A percentile compares a stretch with the other conserved stretches of the same genome.
These are phyloP conservation scores for Eucalyptus tenuipes DNA, from an alignment of 345 rosid genomes.

Conservation along the genomic window DNA sequence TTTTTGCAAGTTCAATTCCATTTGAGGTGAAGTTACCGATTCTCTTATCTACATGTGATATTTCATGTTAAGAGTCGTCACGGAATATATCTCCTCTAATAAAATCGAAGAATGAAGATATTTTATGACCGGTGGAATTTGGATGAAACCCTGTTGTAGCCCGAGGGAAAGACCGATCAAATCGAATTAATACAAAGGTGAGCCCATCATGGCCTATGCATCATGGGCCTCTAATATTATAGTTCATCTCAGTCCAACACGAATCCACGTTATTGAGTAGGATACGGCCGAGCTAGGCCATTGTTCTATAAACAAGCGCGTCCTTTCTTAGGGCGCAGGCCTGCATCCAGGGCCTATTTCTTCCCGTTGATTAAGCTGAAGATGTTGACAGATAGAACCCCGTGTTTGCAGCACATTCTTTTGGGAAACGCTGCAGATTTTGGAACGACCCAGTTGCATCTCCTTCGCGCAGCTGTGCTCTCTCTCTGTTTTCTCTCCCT, in stretches of 20 bases:
- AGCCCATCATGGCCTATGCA: neutral
- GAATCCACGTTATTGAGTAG: neutral
- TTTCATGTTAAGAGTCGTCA: neutral
- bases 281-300: neutral
- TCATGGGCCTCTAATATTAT: neutral
- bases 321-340: neutral
- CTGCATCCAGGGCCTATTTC: neutral
- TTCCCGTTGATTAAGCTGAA: neutral
- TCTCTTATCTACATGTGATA: neutral
- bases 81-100: rapidly evolving
- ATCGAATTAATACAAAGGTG: neutral
- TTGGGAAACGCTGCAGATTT: neutral
- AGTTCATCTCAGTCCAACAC: neutral
- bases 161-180: neutral
- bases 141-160: neutral
- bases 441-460: neutral
- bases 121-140: neutral
- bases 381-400: neutral
- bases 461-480: neutral
- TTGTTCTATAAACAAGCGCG: neutral
- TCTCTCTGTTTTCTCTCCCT: neutral
- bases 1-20: rapidly evolving
- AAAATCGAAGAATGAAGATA: neutral
- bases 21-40: neutral
- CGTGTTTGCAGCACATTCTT: neutral